Base-by-base conservation (phyloP, 1,284 basidiomycete species). In the Dichomitus squalens region DNA sequence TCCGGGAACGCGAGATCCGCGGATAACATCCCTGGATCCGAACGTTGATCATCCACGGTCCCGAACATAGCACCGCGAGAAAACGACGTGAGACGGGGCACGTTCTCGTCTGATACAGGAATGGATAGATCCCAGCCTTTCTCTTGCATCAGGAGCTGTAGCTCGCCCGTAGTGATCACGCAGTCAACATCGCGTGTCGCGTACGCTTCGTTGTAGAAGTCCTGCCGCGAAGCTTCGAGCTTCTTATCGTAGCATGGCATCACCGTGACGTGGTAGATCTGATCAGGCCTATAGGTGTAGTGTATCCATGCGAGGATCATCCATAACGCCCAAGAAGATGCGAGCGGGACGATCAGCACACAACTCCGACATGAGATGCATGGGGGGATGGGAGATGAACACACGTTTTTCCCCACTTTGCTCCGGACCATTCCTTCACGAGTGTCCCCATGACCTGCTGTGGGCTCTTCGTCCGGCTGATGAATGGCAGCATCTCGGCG, bases 181-280 rank as follows among this genome's bases (percentile, higher is more conserved):
- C 95, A 98, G 75, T 99, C 97, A 40, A 98, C 94, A 63, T 99
- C 96, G 56, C 95, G 83, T 7, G 93, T 93, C 63, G 85, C 80
- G 74, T 90, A 90, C 4, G 82, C 67, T 16, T 88, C 88, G 59
- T 88, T 87, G 72, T 93, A 93, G 71, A 97, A 98, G 70, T 97
- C 95, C 47, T 87, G 82, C 25, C 97, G 83, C 14, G 93, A 96
- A 0, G 97, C 96, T 76, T 99, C 97, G 25, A 99, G 87, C 72
- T 99, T 99, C 77, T 99, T 99, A 81, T 99, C 97, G 74, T 98
- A 99, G 75, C 97, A 99, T 0, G 96, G 96, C 96, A 99, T 99
- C 39, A 98, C 94, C 0, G 94, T 86, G 59, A 98, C 93, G 68
- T 99, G 97, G 73, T 98, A 99, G 52, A 98, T 84, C 66, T 93